A percentile compares a stretch with the other conserved stretches of the same genome.
These are phyloP conservation scores for Tetrahymena borealis DNA, from an alignment of 73 alveolate species.

Conservation along the genomic window DNA sequence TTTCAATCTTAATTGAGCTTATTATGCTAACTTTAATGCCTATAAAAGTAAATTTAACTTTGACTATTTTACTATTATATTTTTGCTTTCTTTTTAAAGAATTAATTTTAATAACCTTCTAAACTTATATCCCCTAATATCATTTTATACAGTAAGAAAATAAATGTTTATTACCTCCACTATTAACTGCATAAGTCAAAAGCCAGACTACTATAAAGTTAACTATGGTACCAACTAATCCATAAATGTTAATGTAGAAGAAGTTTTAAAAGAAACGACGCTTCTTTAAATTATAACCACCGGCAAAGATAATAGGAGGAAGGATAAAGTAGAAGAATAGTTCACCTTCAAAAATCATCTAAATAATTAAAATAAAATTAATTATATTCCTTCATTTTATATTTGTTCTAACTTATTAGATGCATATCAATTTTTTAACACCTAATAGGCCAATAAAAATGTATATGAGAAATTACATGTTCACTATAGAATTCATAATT, in stretches of 20 bases:
- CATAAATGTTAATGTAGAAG: slow-evolving; percentile 79
- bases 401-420: too few relatives aligned
- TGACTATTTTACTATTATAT: too few relatives aligned
- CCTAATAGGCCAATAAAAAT: too few relatives aligned
- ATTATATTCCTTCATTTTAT: not conserved
- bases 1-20: too few relatives aligned
- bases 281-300: slow-evolving; percentile 87
- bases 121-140: slow-evolving; percentile 18
- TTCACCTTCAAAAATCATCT: slow-evolving; percentile 48
- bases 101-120: too few relatives aligned
- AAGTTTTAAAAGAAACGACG: slow-evolving; percentile 84
- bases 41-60: too few relatives aligned
- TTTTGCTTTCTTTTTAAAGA: too few relatives aligned
- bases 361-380: not conserved
- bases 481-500: not conserved
- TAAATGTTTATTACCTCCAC: slow-evolving; percentile 20
- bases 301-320: slow-evolving; percentile 95
- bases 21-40: too few relatives aligned
- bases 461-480: too few relatives aligned
- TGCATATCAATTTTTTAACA: too few relatives aligned
- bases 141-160: not conserved
- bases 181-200: slow-evolving; percentile 51
- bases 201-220: slow-evolving; percentile 76
- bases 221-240: slow-evolving; percentile 89
- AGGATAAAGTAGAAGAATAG: slow-evolving; percentile 88